Conservation (phyloP, 2,329 filamentous ascomycete genomes). For the Colletotrichum cuscutae region DNA sequence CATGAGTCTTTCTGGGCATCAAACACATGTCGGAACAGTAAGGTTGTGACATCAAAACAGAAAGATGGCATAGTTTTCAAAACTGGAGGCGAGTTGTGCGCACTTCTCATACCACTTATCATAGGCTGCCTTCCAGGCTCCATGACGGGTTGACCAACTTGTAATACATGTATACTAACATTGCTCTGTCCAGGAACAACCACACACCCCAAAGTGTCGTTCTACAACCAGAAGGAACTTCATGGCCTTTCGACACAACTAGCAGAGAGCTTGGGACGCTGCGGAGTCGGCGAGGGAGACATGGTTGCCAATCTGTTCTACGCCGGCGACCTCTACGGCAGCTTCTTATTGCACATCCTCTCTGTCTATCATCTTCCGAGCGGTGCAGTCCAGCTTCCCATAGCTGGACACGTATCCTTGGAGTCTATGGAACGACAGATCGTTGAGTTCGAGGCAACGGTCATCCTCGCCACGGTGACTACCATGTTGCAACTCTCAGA, state of each 20-base stretch:
- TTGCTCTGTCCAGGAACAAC: conserved; percentile 11
- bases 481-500: conserved; percentile 26
- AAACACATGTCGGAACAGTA: conserved; percentile 25
- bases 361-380: conserved; percentile 23
- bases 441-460: conserved; percentile 20
- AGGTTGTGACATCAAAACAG: conserved; percentile 26
- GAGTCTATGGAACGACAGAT: conserved; percentile 29
- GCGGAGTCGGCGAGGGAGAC: conserved; percentile 16
- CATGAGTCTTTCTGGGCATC: conserved; percentile 24
- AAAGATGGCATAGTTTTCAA: conserved; percentile 28
- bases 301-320: conserved; percentile 29
- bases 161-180: neutral
- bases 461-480: conserved; percentile 22
- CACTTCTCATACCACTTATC: too few species aligned
- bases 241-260: conserved; percentile 18
- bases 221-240: conserved; percentile 20
- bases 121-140: too few species aligned
- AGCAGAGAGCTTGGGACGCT: conserved; percentile 18
- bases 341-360: conserved; percentile 27
- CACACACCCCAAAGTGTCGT: conserved; percentile 28
- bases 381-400: conserved; percentile 21
- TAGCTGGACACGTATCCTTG: conserved; percentile 20
- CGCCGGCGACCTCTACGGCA: conserved; percentile 30
- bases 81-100: conserved; percentile 6
- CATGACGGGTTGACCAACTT: too few species aligned